A percentile compares a stretch with the other conserved stretches of the same genome.
These are phyloP conservation scores for Biancaea sappan DNA, from an alignment of 306 rosid species.

Conservation along the genomic window DNA sequence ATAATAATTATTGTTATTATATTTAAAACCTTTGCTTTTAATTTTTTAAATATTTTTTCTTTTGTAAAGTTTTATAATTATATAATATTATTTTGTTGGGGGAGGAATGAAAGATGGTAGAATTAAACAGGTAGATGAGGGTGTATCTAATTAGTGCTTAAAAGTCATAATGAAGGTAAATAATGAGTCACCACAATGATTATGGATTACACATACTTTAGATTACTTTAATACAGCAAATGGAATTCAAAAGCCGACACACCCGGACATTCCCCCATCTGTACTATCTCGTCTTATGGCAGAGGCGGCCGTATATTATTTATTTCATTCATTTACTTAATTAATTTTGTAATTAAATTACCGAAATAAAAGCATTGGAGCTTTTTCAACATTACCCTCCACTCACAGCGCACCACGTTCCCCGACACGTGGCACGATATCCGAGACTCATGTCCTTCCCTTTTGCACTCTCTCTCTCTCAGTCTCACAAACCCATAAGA, in stretches of 20 bases:
- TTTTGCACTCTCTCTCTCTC: slow-evolving; percentile 27
- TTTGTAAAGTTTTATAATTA: not conserved
- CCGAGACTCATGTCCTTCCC: slow-evolving; percentile 9
- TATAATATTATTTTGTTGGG: not conserved
- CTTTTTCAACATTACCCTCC: not conserved
- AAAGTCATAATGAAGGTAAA: slow-evolving; percentile 19
- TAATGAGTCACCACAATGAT: slow-evolving; percentile 37
- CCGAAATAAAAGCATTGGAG: slow-evolving; percentile 22
- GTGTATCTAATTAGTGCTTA: not conserved
- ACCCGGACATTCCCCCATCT: slow-evolving; percentile 52
- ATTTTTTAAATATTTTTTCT: not conserved
- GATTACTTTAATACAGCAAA: slow-evolving; percentile 21
- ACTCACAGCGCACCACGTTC: slow-evolving; percentile 38
- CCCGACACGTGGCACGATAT: slow-evolving; percentile 62
- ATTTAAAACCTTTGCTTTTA: not conserved
- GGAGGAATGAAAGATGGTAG: not conserved
- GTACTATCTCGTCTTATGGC: slow-evolving; percentile 3
- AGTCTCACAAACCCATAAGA: slow-evolving; percentile 40
- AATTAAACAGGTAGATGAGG: not conserved
- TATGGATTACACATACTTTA: slow-evolving; percentile 19
- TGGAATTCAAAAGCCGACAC: slow-evolving; percentile 54
- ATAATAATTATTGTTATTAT: no score
- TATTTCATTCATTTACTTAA: not conserved
- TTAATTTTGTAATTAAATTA: not conserved
- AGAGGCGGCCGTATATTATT: not conserved